Base-by-base conservation (phyloP, 129 eudicot genomes). In the Tagetes erecta region DNA sequence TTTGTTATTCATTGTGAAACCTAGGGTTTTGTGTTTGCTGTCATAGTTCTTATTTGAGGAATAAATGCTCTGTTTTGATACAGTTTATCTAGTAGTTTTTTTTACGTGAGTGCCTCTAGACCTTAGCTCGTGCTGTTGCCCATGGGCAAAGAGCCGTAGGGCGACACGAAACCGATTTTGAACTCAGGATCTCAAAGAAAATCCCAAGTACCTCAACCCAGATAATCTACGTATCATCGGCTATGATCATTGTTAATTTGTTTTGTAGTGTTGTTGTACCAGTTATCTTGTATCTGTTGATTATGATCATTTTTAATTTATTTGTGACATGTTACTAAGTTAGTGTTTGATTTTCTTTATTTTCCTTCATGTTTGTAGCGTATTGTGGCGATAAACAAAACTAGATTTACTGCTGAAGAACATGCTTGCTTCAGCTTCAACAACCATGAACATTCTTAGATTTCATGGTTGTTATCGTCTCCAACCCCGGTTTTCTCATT, bases 401-500 rank as follows among this genome's bases (percentile, higher is more conserved):
- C 0, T 20, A 20, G 8, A 42, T 47, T 47, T 45, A 38, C 20
- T 0, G 50, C 60, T 20, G 8, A 58, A 44, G 13, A 57, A 46
- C 37, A 72, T 72, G 83, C 46, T 72, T 72, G 35, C 83, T 72
- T 72, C 74, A 66, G 35, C 83, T 72, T 72, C 74, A 66, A 65
- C 74, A 65, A 59, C 86, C 84, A 80, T 84, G 78, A 80, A 76
- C 80, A 57, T 80, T 38, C 52, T 34, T 20, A 76, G 60, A 53
- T 12, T 84, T 84, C 84, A 80, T 80, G 80, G 75, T 77, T 78
- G 67, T 67, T 56, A 65, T 74, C 63, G 41, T 52, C 83, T 67
- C 69, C 77, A 64, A 72, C 60, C 75, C n/a, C 63, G 44, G n/a
- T 20, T 35, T 52, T 40, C 67, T 53, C 55, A 82, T 58, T 30